phyloP scores from a whole-genome alignment of 352 stramenopile genomes.

The Phytophthora tubulina region DNA sequence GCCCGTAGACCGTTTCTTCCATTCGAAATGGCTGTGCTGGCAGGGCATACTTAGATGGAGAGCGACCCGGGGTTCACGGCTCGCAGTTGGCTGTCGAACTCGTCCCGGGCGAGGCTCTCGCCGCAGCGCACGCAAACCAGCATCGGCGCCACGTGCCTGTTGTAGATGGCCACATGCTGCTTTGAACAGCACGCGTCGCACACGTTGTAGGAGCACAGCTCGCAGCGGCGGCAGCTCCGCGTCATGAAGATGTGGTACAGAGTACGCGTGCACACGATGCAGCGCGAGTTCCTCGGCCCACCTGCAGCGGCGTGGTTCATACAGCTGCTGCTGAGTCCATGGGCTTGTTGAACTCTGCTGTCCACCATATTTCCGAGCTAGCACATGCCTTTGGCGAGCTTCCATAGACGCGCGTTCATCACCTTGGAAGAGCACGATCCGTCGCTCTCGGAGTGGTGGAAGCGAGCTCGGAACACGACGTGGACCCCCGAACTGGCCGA shows the following conservation, averaged over 20 bases:
- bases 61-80: constrained; percentile 13
- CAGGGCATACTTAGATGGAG: constrained; percentile 10
- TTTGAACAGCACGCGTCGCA: constrained; percentile 39
- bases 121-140: constrained; percentile 40
- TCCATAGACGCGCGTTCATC: constrained; percentile 36
- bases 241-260: constrained; percentile 33
- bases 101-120: constrained; percentile 42
- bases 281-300: constrained; percentile 43
- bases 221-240: constrained; percentile 32
- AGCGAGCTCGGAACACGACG: constrained; percentile 36
- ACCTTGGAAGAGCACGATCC: constrained; percentile 35
- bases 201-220: constrained; percentile 46
- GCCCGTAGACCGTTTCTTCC: constrained; percentile 19
- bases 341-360: not conserved
- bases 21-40: constrained; percentile 21
- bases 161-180: constrained; percentile 48
- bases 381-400: constrained; percentile 40
- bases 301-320: not conserved
- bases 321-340: constrained; percentile 9
- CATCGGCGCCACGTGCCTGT: constrained; percentile 38
- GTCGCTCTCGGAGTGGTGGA: constrained; percentile 30
- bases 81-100: constrained; percentile 44
- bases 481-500: constrained; percentile 33
- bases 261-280: constrained; percentile 41
- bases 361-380: constrained; percentile 36